Percentiles rank a stretch among this genome's conserved stretches.
These are phyloP conservation scores for Claviceps africana DNA, from an alignment of 2,329 filamentous ascomycete species.

Conservation along the genomic window DNA sequence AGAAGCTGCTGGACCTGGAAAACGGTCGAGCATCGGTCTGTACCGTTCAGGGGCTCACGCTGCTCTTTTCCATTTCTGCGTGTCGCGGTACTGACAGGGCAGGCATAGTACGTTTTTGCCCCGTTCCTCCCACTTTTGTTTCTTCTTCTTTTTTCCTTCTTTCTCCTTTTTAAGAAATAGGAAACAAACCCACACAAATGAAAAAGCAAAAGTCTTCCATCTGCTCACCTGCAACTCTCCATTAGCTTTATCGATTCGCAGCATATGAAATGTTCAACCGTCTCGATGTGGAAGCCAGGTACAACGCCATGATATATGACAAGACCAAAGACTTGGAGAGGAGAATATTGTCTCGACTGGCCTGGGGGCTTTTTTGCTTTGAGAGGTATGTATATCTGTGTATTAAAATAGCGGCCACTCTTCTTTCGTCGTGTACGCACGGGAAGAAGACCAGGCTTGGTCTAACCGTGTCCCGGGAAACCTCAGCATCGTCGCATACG, in stretches of 20 bases:
- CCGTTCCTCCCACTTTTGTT: not conserved
- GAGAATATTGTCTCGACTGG: conserved; percentile 6
- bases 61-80: conserved; percentile 9
- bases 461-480: not conserved
- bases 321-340: not conserved
- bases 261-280: conserved; percentile 10
- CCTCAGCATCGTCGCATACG: conserved; percentile 7
- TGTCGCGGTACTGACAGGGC: conserved; percentile 7
- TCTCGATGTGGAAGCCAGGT: conserved; percentile 6
- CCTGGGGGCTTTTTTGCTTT: conserved; percentile 10
- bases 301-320: conserved; percentile 3
- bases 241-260: conserved; percentile 11
- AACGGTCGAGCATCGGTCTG: conserved; percentile 9
- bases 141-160: not conserved
- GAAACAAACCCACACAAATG: not conserved
- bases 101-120: conserved; percentile 6
- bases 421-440: too few species aligned
- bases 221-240: not conserved
- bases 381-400: conserved; percentile 9
- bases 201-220: not conserved
- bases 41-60: conserved; percentile 10
- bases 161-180: too few species aligned
- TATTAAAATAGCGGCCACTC: not conserved
- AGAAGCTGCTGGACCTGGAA: conserved; percentile 12
- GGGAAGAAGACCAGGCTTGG: not conserved